Evolutionary conservation across 176 grass and related monocot species (phyloP).

Genomic region (Lolium perenne): DNA sequence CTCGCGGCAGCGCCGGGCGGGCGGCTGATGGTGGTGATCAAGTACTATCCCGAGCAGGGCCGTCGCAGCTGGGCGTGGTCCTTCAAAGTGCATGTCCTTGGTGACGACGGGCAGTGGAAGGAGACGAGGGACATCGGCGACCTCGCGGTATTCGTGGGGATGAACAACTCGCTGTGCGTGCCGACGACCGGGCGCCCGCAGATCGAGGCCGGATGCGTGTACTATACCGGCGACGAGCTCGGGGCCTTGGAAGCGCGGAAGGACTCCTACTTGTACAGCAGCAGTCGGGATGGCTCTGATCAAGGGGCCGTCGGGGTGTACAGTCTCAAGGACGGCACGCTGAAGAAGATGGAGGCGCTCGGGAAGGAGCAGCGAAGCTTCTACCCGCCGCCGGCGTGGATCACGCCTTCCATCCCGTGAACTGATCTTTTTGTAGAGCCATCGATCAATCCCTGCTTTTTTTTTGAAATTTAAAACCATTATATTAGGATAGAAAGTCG

Average conservation of each 20-base stretch:
- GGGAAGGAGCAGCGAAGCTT: background rate
- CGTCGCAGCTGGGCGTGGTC: background rate
- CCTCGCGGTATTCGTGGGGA: background rate
- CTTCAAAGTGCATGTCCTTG: constrained; percentile 10
- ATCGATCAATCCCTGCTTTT: no score
- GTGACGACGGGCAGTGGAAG: constrained; percentile 22
- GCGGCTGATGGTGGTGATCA: constrained; percentile 18
- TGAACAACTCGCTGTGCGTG: constrained; percentile 26
- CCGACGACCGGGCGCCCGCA: background rate
- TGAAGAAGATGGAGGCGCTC: background rate
- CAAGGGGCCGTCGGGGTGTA: background rate
- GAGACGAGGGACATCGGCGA: background rate
- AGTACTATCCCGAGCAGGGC: background rate
- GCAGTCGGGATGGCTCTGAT: background rate
- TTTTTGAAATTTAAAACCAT: no score
- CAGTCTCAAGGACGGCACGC: constrained; percentile 3
- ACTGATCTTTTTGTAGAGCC: no score
- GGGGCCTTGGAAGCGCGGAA: background rate
- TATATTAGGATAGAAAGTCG: no score
- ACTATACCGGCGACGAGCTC: background rate
- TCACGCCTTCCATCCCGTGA: background rate
- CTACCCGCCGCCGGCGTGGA: constrained; percentile 6
- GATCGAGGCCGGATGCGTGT: constrained; percentile 16
- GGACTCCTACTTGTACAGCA: background rate
- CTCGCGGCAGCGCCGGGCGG: background rate